phyloP scores from a whole-genome alignment of 78 protist genomes.

The Fonticula alba region DNA sequence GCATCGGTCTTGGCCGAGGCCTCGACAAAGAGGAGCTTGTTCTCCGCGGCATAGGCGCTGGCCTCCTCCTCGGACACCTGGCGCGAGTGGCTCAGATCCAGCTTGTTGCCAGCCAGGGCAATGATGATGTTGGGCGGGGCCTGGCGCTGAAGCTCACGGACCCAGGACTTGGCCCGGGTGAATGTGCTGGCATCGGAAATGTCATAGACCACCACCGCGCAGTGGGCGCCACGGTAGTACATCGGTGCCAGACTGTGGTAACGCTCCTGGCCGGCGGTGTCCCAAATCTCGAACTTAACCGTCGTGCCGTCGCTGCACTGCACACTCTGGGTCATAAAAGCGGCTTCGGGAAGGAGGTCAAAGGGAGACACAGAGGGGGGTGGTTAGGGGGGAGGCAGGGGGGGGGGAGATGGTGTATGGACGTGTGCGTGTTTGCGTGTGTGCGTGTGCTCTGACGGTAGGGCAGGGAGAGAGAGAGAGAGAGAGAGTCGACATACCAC shows the following conservation, averaged over 20 bases:
- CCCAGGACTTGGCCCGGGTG: slow-evolving; percentile 80
- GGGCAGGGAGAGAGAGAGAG: not conserved
- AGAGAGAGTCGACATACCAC: slow-evolving; percentile 34
- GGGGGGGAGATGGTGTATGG: not conserved
- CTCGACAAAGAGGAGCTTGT: slow-evolving; percentile 70
- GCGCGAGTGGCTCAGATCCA: slow-evolving; percentile 69
- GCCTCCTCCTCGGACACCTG: slow-evolving; percentile 35
- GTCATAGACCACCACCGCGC: slow-evolving; percentile 83
- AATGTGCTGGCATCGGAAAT: slow-evolving; percentile 56
- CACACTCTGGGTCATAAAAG: slow-evolving; percentile 85
- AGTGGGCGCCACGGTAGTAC: slow-evolving; percentile 89
- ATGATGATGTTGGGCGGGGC: slow-evolving; percentile 80
- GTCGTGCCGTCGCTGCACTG: slow-evolving; percentile 66
- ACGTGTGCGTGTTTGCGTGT: not conserved
- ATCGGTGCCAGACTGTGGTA: slow-evolving; percentile 85
- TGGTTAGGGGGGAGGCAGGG: no score
- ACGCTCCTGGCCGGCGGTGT: slow-evolving; percentile 57
- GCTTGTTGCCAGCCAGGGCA: slow-evolving; percentile 91
- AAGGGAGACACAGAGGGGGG: no score
- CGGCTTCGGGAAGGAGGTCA: no score
- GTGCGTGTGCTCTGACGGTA: not conserved
- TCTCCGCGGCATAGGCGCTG: slow-evolving; percentile 52
- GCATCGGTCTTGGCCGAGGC: slow-evolving; percentile 74
- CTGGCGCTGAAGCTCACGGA: slow-evolving; percentile 85
- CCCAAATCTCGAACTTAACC: slow-evolving; percentile 92